Evolutionary conservation across 371 early-diverging fungal species (phyloP).

Genomic region (Mortierella sp.): DNA sequence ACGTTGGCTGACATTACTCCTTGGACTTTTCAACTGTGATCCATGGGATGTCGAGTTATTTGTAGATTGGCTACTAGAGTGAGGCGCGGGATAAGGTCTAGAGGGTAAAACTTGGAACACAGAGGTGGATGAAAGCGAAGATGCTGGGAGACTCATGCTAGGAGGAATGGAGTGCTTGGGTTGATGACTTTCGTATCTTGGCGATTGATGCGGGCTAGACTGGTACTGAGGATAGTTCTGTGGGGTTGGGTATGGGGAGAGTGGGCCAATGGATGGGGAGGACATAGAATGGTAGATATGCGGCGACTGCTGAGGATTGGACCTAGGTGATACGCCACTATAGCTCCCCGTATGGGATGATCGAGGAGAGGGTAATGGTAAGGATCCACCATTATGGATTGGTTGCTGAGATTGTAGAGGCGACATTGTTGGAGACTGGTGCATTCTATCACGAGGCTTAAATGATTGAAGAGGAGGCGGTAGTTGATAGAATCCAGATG

Average conservation of each 20-base stretch:
- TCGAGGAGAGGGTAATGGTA: slow-evolving; percentile 4
- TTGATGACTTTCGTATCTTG: slow-evolving; percentile 20
- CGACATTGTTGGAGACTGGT: slow-evolving; percentile 19
- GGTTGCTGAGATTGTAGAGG: slow-evolving; percentile 11
- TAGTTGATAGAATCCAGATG: slow-evolving; percentile 34
- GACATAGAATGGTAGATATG: slow-evolving; percentile 18
- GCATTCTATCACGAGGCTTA: slow-evolving; percentile 12
- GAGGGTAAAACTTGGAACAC: slow-evolving; percentile 23
- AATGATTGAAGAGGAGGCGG: slow-evolving; percentile 42
- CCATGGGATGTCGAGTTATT: slow-evolving; percentile 1
- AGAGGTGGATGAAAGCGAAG: slow-evolving; percentile 29
- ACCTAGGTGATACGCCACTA: slow-evolving; percentile 23
- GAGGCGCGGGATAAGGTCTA: slow-evolving; percentile 27
- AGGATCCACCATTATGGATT: neutral
- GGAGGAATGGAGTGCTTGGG: slow-evolving; percentile 21
- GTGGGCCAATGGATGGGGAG: slow-evolving; percentile 21
- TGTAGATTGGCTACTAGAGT: neutral
- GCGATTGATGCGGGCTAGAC: slow-evolving; percentile 37
- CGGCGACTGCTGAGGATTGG: slow-evolving; percentile 31
- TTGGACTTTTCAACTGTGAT: slow-evolving; percentile 14
- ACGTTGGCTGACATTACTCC: neutral
- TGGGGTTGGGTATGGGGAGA: slow-evolving; percentile 47
- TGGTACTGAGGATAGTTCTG: slow-evolving; percentile 39
- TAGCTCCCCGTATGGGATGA: slow-evolving; percentile 6
- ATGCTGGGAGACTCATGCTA: slow-evolving; percentile 26